Percentiles rank a stretch among this genome's conserved stretches.
Conservation (phyloP, 805 yeast species). For the Pichia exigua region DNA sequence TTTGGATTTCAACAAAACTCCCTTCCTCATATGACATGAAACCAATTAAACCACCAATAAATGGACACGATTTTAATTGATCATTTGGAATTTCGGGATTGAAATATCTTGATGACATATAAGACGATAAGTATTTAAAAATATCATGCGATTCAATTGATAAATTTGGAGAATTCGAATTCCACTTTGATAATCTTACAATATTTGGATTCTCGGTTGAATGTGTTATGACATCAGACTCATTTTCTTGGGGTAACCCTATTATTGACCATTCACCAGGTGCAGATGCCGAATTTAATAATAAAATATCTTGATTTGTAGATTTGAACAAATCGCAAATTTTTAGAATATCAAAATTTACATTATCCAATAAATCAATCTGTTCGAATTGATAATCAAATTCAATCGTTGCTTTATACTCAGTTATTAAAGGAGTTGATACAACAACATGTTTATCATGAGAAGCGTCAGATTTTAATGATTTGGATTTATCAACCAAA, state of each 20-base stretch:
- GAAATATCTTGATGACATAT: slow-evolving; percentile 35
- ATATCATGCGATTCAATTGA: slow-evolving; percentile 23
- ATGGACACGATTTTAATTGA: slow-evolving; percentile 47
- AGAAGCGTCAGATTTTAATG: background rate
- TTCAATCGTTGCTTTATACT: slow-evolving; percentile 4
- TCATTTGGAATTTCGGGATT: slow-evolving; percentile 22
- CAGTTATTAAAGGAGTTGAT: slow-evolving; percentile 18
- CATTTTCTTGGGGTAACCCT: slow-evolving; percentile 50
- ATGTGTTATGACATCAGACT: slow-evolving; percentile 49
- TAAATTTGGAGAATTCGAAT: slow-evolving; percentile 2
- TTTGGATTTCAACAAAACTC: slow-evolving; percentile 31
- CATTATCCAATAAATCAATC: background rate
- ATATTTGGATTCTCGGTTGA: slow-evolving; percentile 38
- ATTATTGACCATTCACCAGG: slow-evolving; percentile 89
- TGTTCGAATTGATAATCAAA: slow-evolving; percentile 15
- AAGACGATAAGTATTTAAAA: slow-evolving; percentile 46
- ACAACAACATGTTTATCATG: slow-evolving; percentile 20
- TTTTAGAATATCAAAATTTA: slow-evolving; percentile 15
- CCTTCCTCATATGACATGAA: slow-evolving; percentile 86
- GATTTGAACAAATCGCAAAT: slow-evolving; percentile 41
- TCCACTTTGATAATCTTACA: slow-evolving; percentile 28
- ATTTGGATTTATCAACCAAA: slow-evolving; percentile 13
- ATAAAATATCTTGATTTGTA: slow-evolving; percentile 38
- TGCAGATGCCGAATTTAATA: slow-evolving; percentile 68
- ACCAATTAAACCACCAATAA: slow-evolving; percentile 89